Evolutionary conservation across 2,329 filamentous ascomycete species (phyloP), one percentile per base, ranked within the genome.

Genomic region (Talaromyces sp.): DNA sequence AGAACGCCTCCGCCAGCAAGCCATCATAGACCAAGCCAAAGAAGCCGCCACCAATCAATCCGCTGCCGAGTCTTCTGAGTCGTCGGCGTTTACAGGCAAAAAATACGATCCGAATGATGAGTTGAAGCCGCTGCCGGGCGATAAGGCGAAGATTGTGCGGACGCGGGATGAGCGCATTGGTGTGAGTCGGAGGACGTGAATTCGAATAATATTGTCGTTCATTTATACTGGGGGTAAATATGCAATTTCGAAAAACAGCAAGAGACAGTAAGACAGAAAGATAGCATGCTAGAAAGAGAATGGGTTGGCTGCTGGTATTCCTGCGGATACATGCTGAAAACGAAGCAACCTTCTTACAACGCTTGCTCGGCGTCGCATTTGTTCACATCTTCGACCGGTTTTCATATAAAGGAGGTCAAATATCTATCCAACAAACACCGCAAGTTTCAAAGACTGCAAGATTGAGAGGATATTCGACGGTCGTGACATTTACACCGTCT

Each of bases 71-170:
- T 58, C 55, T n/a, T 58, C 55, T n/a, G 53, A 32, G 31, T 50
- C 55, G 31, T 50, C 55, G 5, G 56, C 50, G n/a, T 55, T 59
- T 24, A 32, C 54, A 13, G 50, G 52, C 55, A 64, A 58, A 14
- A 66, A 60, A 19, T 61, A 75, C 51, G 79, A 81, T 68, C 79
- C 79, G 5, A 81, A 75, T 61, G 79, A 81, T 69, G 79, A 81
- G 63, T 64, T 81, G 67, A 81, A 80, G 65, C 79, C 79, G 17
- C 67, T 81, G 51, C 79, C 79, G 1, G 79, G 78, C 0, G 78
- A 81, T 61, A 80, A 79, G 65, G 77, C 78, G 32, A 70, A 77
- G 59, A 80, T 80, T 64, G 75, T 80, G 60, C 71, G 78, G 41
- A 76, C 73, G 19, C 70, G 78, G 4, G 78, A 80, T 64, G 78